A percentile compares a stretch with the other conserved stretches of the same genome.
These are phyloP conservation scores for Amaranthus palmeri DNA, from an alignment of 148 eudicot species.

Conservation along the genomic window DNA sequence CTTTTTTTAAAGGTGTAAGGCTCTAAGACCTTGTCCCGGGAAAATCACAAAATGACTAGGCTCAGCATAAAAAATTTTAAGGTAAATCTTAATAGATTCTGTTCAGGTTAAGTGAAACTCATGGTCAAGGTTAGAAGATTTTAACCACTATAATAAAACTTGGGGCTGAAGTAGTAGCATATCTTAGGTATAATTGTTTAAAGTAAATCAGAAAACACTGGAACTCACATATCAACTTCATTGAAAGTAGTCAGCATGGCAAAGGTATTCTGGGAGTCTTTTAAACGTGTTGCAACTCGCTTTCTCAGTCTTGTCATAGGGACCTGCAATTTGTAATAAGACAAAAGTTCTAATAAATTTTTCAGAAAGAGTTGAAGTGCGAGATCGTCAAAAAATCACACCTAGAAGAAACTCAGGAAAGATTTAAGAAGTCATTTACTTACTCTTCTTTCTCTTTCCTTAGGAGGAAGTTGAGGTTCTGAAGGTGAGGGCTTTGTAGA, in stretches of 20 bases:
- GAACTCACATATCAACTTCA: conserved; percentile 88
- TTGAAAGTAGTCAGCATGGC: conserved; percentile 93
- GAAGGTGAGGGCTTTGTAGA: conserved; percentile 56
- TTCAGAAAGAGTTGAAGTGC: background rate
- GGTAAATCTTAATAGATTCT: background rate
- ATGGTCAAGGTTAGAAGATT: background rate
- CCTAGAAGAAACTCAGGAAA: background rate
- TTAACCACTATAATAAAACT: background rate
- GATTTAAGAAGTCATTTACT: conserved; percentile 19
- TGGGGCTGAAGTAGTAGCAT: background rate
- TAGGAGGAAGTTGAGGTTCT: conserved; percentile 92
- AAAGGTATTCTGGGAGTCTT: conserved; percentile 95
- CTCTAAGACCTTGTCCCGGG: too few species aligned
- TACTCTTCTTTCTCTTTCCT: conserved; percentile 96
- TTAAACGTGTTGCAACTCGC: conserved; percentile 88
- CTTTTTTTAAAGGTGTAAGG: too few species aligned
- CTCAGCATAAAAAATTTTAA: background rate
- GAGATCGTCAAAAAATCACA: background rate
- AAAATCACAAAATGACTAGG: background rate
- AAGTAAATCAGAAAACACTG: background rate
- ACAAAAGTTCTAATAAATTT: background rate
- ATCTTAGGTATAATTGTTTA: background rate
- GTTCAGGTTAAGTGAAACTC: background rate
- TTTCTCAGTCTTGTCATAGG: conserved; percentile 97
- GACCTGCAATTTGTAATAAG: conserved; percentile 41